These are phyloP conservation scores for Aspergillus calidoustus DNA, from an alignment of 2,329 filamentous ascomycete species.

Conservation along the genomic window DNA sequence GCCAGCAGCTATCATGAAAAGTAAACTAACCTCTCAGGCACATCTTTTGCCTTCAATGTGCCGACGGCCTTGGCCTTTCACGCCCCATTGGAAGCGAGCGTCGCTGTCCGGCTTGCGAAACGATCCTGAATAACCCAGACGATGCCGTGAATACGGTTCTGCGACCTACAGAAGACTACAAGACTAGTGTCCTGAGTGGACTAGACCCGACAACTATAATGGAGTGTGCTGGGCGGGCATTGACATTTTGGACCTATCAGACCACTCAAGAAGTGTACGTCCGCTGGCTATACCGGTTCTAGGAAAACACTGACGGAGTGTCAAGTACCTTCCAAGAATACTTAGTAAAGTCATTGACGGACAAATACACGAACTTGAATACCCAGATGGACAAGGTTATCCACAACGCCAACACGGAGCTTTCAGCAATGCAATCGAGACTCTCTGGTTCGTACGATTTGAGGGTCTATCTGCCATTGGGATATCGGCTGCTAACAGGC, in stretches of 20 bases:
- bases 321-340: constrained; percentile 76
- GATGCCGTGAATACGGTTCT: constrained; percentile 74
- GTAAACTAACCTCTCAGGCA: constrained; percentile 60
- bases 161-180: constrained; percentile 85
- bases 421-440: constrained; percentile 68
- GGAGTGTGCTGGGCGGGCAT: constrained; percentile 79
- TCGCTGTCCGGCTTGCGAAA: constrained; percentile 76
- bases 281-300: background rate
- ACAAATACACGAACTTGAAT: constrained; percentile 70
- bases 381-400: constrained; percentile 73
- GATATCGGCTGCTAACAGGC: background rate
- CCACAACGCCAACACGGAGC: constrained; percentile 74
- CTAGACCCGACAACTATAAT: constrained; percentile 80
- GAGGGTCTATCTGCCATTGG: background rate
- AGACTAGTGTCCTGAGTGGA: constrained; percentile 82
- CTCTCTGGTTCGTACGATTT: constrained; percentile 59
- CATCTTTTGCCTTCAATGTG: constrained; percentile 81
- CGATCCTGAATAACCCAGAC: constrained; percentile 70
- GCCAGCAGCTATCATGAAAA: constrained; percentile 1
- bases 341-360: constrained; percentile 70
- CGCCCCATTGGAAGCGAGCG: constrained; percentile 57
- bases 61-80: constrained; percentile 66
- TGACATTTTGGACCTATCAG: constrained; percentile 88
- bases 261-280: constrained; percentile 78
- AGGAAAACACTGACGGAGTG: constrained; percentile 15